Evolutionary conservation across 2,329 filamentous ascomycete genomes (phyloP), one percentile per base, ranked within the genome.

Genomic region (Acephala macrosclerotiorum): DNA sequence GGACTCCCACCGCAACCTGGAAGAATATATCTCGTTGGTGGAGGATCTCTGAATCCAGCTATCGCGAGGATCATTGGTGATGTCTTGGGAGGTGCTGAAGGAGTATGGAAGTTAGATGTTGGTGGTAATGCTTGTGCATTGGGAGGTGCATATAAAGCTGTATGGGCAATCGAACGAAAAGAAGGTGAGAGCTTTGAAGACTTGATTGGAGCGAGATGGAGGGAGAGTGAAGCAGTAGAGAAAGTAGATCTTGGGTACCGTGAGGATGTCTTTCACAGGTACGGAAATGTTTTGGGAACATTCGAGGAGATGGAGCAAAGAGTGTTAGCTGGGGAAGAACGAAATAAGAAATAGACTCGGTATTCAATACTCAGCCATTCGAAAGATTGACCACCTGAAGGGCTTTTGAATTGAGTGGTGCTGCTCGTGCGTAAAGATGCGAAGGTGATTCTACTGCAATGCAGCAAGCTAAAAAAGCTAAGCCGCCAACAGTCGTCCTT

Each of bases 111-210:
- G 79, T 87, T 99, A 16, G 94, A 98, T 76, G 93, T 98, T 5
- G 95, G 96, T 29, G 94, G 94, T 29, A 97, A 97, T 80, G 95
- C 96, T 2, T 99, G 96, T 80, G 96, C 95, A 12, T 81, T 98
- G 16, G 96, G 96, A 16, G 93, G 93, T 7, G 95, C 95, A 29
- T 97, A 98, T 80, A 98, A 98, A 81, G 95, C 96, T 16, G 89
- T 97, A 0, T 99, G 96, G 96, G 94, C 91, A 0, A 83, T 93
- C 63, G 93, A 96, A 82, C 82, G 92, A 57, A 78, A 79, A 26
- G 69, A 66, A 3, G 84, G 82, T 20, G 89, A 97, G 85, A 92
- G 86, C 3, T 98, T 98, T 80, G 96, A 98, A 76, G 90, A 95
- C 67, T 83, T 97, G 69, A 90, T 99, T 68, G 93, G 91, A 8